Conservation (phyloP, 2,329 filamentous ascomycete genomes). For the Colletotrichum liriopes region DNA sequence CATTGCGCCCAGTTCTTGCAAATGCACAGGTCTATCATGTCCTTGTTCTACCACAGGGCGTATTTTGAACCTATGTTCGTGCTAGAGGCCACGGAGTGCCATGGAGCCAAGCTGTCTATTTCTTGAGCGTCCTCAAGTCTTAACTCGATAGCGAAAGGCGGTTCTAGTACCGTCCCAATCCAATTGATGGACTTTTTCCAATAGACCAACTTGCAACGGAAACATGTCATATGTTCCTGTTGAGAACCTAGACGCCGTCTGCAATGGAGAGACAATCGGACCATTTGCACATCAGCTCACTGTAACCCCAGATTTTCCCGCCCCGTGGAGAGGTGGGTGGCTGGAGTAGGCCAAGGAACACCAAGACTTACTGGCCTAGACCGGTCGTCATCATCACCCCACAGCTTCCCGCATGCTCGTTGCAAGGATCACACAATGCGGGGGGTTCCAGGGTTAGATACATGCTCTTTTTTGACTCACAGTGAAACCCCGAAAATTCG, state of each 20-base stretch:
- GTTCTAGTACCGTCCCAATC: not conserved
- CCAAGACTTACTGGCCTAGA: conserved; percentile 9
- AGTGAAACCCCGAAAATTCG: no score
- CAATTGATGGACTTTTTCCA: not conserved
- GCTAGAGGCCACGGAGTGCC: no score
- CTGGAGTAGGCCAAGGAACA: conserved; percentile 2
- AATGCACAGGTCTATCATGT: no score
- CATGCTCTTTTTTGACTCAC: not conserved
- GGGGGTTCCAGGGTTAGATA: not conserved
- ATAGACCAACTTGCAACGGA: not conserved
- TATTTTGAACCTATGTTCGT: no score
- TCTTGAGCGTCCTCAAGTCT: no score
- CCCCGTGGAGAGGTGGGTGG: not conserved
- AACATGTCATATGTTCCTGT: no score
- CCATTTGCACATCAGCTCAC: conserved; percentile 9
- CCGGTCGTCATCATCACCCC: conserved; percentile 32
- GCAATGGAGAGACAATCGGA: not conserved
- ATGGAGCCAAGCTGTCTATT: no score
- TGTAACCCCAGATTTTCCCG: not conserved
- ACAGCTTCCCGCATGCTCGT: conserved; percentile 6
- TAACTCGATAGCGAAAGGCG: no score
- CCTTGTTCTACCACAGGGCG: no score
- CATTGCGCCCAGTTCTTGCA: no score
- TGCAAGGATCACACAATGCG: not conserved
- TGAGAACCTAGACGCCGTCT: no score